Evolutionary conservation across 495 filamentous ascomycete species (phyloP).

Genomic region (Podospora australis): DNA sequence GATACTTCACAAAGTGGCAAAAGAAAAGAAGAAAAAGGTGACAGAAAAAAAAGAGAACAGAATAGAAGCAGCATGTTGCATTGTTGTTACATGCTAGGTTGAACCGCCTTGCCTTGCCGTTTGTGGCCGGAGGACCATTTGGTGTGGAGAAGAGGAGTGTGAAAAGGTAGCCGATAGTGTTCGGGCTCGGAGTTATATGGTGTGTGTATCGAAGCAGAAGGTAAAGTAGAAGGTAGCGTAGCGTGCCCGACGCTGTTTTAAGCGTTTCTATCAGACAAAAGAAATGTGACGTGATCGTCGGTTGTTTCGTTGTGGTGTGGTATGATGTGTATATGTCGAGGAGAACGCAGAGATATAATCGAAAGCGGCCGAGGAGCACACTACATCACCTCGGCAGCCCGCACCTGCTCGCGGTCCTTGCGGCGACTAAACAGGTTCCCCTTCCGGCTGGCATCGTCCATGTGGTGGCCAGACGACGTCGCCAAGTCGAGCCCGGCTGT

Average conservation of each 20-base stretch:
- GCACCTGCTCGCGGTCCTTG: conserved; percentile 22
- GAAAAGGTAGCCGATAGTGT: too few relatives aligned
- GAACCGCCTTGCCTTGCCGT: too few relatives aligned
- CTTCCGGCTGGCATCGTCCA: conserved; percentile 30
- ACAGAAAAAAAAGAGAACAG: not conserved
- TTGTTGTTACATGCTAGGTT: not conserved
- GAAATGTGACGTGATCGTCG: not conserved
- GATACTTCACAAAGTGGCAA: too few relatives aligned
- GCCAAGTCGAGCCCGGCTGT: conserved; percentile 24
- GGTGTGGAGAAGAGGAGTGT: too few relatives aligned
- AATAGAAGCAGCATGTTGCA: not conserved
- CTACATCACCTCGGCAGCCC: conserved; percentile 31
- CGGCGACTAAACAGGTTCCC: conserved; percentile 35
- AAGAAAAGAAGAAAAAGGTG: too few relatives aligned
- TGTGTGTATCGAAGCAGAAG: conserved; percentile 1
- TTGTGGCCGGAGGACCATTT: too few relatives aligned
- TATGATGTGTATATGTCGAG: not conserved
- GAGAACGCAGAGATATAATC: conserved; percentile 12
- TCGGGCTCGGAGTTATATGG: not conserved
- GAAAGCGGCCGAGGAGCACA: conserved; percentile 19
- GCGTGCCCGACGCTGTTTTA: conserved; percentile 6
- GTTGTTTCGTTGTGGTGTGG: not conserved
- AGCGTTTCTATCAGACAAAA: too few relatives aligned
- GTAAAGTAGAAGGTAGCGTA: too few relatives aligned
- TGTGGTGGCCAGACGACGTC: too few relatives aligned